phyloP scores from a whole-genome alignment of 1,284 basidiomycete genomes.

The Cutaneotrichosporon sp. region DNA sequence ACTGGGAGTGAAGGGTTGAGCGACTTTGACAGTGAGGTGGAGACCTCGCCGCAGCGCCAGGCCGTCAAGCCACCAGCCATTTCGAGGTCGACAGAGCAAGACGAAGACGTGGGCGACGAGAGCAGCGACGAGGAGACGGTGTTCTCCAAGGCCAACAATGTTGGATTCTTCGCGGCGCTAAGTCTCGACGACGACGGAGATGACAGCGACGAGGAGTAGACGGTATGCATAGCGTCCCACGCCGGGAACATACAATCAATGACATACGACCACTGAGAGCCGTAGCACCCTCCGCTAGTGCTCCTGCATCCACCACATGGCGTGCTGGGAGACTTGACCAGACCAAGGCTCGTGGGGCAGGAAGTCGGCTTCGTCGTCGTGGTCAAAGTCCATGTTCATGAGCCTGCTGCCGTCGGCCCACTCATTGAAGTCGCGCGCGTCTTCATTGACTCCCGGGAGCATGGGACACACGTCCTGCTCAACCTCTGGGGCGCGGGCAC shows the following conservation, averaged over 20 bases:
- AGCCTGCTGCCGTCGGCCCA: not conserved
- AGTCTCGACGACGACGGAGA: conserved; percentile 48
- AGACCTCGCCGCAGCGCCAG: conserved; percentile 16
- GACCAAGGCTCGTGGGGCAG: not conserved
- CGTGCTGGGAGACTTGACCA: not conserved
- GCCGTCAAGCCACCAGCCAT: conserved; percentile 35
- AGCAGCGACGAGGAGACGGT: conserved; percentile 23
- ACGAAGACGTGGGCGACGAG: conserved; percentile 25
- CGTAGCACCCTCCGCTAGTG: not conserved
- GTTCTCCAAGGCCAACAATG: conserved; percentile 18
- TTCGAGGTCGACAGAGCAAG: conserved; percentile 31
- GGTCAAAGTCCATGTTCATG: not conserved
- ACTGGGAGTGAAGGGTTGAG: conserved; percentile 24
- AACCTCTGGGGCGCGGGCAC: not conserved
- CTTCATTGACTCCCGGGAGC: conserved; percentile 2
- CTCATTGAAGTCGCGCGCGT: not conserved
- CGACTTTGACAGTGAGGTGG: conserved; percentile 24
- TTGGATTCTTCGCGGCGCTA: conserved; percentile 50
- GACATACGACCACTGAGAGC: too few relatives aligned
- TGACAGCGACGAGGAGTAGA: conserved; percentile 11
- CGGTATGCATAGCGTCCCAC: too few relatives aligned
- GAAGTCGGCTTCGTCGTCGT: not conserved
- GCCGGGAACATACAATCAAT: too few relatives aligned
- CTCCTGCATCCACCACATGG: not conserved
- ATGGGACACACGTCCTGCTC: not conserved